Evolutionary conservation across 176 grass and related monocot species (phyloP).

Genomic region (Miscanthus lutarioriparius): DNA sequence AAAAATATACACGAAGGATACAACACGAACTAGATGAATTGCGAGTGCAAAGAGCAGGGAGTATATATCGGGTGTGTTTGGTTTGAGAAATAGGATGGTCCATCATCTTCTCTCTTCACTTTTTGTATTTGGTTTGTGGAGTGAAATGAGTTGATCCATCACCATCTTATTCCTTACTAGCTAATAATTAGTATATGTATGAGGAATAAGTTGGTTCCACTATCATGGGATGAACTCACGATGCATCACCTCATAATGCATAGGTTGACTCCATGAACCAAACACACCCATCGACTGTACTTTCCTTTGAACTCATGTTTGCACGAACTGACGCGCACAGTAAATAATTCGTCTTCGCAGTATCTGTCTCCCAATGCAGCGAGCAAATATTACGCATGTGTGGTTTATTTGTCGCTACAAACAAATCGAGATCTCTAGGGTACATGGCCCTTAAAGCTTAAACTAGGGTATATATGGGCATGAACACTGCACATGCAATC

Average conservation of each 20-base stretch:
- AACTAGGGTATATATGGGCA: not conserved
- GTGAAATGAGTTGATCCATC: no score
- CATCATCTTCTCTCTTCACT: no score
- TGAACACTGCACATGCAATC: not conserved
- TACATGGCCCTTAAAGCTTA: not conserved
- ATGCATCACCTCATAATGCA: no score
- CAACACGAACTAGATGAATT: not conserved
- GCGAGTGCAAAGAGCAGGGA: not conserved
- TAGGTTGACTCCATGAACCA: no score
- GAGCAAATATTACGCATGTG: not conserved
- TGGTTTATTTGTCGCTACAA: not conserved
- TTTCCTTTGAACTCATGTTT: not conserved
- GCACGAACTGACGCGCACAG: not conserved
- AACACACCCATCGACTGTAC: not conserved
- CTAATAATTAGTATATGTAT: no score
- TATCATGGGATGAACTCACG: no score
- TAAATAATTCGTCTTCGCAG: no score
- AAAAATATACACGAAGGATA: not conserved
- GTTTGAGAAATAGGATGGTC: no score
- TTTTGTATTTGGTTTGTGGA: no score
- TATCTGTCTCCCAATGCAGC: not conserved
- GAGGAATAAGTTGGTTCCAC: no score
- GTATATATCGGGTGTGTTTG: no score
- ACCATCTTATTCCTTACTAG: no score
- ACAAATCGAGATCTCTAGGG: not conserved